Evolutionary conservation across 2,329 filamentous ascomycete genomes (phyloP), one percentile per base, ranked within the genome.

Genomic region (Botryosphaeria dothidea): DNA sequence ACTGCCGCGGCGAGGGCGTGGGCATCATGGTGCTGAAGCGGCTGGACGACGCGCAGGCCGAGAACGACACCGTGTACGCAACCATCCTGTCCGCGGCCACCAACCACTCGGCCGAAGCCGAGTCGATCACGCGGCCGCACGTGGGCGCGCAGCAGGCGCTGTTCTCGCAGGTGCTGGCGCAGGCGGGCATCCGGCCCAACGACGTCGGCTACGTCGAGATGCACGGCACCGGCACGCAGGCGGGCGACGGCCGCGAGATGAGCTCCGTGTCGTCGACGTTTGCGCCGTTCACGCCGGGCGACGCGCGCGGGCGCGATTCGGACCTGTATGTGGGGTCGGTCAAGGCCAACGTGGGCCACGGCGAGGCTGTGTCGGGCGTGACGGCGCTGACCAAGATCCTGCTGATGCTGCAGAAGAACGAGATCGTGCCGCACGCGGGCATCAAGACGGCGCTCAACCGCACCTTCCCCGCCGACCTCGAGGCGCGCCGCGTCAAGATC

Each of bases 381-480:
- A 68, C 68, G 1, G 66, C 72, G 1, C 62, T 79, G 3, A 69
- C 78, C 48, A 79, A 79, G 61, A 71, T 71, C 0, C 64, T 79
- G 13, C 54, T 78, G 56, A 75, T 78, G 72, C 49, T 78, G 36
- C 67, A 74, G 41, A 69, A 77, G 8, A 66, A 69, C n/a, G 64
- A 27, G 0, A 75, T 79, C 31, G 88, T 88, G 0, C 87, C 86
- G 0, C 89, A 92, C 66, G 81, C 85, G 21, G 88, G 89, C 13
- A 90, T 92, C 78, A 90, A 90, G 76, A 81, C 77, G 2, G 80
- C 82, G 68, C 86, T 90, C 69, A 90, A 90, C 75, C 82, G 82
- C 70, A 83, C 79, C 1, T 87, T 88, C 70, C 86, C 87, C 0
- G 78, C 78, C 25, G 85, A 89, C 67, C 75, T 90, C 0, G 78